Evolutionary conservation across 805 yeast species (phyloP), one percentile per base, ranked within the genome.

Genomic region (Yamadazyma akitaensis): DNA sequence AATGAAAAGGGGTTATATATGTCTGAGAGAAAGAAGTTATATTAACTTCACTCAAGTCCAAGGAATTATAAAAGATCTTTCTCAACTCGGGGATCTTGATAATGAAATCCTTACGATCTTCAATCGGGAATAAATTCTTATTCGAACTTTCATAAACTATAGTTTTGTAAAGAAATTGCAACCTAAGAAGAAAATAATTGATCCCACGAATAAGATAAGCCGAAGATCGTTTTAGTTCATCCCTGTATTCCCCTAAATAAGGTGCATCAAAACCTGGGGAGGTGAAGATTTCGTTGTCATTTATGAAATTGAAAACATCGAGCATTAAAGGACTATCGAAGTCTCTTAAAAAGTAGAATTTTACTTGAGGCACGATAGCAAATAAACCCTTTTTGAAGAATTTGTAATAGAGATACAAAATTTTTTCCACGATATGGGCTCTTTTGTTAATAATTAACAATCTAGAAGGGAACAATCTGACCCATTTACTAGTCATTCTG

Each of bases 271-370:
- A 51, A 34, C 57, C 59, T 3, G 44, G 32, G 19, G 43, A 44
- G 32, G 36, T 41, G 42, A 52, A 60, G 5, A 67, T 58, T 17
- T 60, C 62, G 8, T 46, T 46, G 42, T 63, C 71, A 18, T 57
- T 49, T 17, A 53, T 50, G 33, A 46, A 46, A 10, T 51, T 55
- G 42, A 61, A 65, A 4, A 69, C 66, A 42, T 70, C 74, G 37
- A 64, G 49, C 68, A 68, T 68, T 43, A 70, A 58, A 2, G 76
- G 74, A 43, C 64, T 57, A 49, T 68, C 74, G 49, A 70, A 70
- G 53, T 70, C 76, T 24, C 73, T 49, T 10, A 70, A 48, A 45
- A 65, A 68, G 53, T 65, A 67, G 48, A 63, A 70, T 47, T 64
- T 68, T n/a, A 69, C 61, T 41, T 70, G 76, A 2, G 76, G 76